Evolutionary conservation across 2,329 filamentous ascomycete genomes (phyloP).

Genomic region (Aspergillus bombycis): DNA sequence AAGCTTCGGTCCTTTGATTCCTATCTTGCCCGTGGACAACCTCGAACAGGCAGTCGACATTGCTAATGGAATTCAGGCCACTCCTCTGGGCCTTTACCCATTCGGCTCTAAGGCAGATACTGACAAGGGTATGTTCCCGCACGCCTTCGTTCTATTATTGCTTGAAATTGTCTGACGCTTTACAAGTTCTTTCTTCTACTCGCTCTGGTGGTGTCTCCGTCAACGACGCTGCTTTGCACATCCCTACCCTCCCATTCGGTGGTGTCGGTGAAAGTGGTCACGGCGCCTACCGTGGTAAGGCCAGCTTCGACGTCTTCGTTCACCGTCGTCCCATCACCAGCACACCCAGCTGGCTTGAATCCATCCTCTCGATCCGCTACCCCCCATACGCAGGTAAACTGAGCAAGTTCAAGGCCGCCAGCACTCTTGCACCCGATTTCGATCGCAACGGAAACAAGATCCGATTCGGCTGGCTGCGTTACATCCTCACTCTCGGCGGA

Average conservation of each 20-base stretch:
- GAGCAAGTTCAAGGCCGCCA: conserved; percentile 55
- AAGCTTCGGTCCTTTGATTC: conserved; percentile 90
- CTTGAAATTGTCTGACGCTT: background rate
- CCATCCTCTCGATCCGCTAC: conserved; percentile 60
- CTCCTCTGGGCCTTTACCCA: conserved; percentile 79
- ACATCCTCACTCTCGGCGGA: conserved; percentile 45
- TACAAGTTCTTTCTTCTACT: conserved; percentile 61
- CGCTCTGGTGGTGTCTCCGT: conserved; percentile 68
- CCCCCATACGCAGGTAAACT: conserved; percentile 63
- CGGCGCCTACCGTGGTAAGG: conserved; percentile 76
- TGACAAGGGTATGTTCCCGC: conserved; percentile 61
- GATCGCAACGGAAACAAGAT: conserved; percentile 58
- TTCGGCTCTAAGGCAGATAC: conserved; percentile 83
- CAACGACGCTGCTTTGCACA: conserved; percentile 68
- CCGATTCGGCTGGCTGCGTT: conserved; percentile 43
- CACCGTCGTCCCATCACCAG: conserved; percentile 62
- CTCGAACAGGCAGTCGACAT: conserved; percentile 85
- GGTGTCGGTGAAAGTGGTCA: conserved; percentile 79
- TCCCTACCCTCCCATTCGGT: conserved; percentile 76
- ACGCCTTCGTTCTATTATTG: background rate
- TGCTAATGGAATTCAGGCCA: conserved; percentile 79
- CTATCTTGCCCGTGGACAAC: conserved; percentile 74
- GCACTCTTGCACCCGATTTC: conserved; percentile 60
- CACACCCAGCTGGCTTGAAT: conserved; percentile 64
- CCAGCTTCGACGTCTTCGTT: conserved; percentile 66